A percentile compares a stretch with the other conserved stretches of the same genome.
Evolutionary conservation across 2,329 filamentous ascomycete genomes (phyloP).

Genomic region (Cadophora sp.): DNA sequence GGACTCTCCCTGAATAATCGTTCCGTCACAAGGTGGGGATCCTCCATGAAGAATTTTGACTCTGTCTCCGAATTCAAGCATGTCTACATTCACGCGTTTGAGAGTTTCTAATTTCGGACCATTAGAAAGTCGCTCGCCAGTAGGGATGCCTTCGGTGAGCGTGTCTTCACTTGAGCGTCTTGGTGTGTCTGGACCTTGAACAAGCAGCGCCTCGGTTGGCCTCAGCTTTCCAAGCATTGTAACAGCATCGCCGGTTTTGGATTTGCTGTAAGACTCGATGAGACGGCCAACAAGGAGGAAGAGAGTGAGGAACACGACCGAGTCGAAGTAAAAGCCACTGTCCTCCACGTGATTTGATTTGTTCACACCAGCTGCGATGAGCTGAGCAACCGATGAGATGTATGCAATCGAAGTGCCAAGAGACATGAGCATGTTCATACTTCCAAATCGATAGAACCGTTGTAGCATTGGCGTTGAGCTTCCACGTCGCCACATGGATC

Average conservation of each 20-base stretch:
- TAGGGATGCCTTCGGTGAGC: conserved; percentile 14
- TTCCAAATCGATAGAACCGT: conserved; percentile 90
- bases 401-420: conserved; percentile 89
- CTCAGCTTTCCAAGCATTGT: conserved; percentile 78
- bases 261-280: conserved; percentile 90
- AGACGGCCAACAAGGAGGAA: conserved; percentile 80
- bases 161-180: conserved; percentile 17
- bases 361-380: conserved; percentile 65
- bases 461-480: conserved; percentile 76
- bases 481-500: conserved; percentile 75
- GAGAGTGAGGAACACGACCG: conserved; percentile 88
- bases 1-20: conserved; percentile 66
- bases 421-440: conserved; percentile 95
- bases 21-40: conserved; percentile 85
- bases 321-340: conserved; percentile 81
- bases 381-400: conserved; percentile 78
- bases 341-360: conserved; percentile 49
- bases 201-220: conserved; percentile 76
- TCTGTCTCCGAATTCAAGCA: conserved; percentile 73
- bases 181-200: conserved; percentile 50
- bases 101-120: conserved; percentile 24
- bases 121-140: conserved; percentile 16
- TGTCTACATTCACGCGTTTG: conserved; percentile 53
- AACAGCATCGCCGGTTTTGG: conserved; percentile 86
- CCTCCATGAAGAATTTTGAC: conserved; percentile 80